phyloP scores from a whole-genome alignment of 306 rosid species.

The Begonia peltatifolia region DNA sequence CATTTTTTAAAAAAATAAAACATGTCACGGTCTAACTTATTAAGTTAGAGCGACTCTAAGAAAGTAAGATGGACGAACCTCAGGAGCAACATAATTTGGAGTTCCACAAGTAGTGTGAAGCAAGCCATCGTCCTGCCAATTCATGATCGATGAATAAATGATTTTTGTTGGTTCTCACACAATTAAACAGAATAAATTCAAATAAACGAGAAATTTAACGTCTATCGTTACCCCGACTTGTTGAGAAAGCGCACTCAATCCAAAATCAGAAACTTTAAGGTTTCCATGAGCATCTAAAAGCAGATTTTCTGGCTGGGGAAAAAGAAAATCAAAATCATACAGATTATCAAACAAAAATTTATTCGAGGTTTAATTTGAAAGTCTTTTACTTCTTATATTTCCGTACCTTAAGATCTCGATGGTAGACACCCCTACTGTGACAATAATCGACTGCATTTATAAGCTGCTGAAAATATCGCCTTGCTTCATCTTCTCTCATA shows the following conservation, averaged over 20 bases:
- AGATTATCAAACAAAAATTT: constrained; percentile 4
- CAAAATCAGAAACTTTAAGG: constrained; percentile 97
- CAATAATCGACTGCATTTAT: constrained; percentile 95
- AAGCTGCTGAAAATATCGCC: constrained; percentile 93
- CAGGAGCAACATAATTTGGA: constrained; percentile 98
- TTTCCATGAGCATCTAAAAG: constrained; percentile 66
- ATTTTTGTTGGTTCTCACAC: no score
- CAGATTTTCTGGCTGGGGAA: constrained; percentile 84
- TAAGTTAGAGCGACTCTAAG: no score
- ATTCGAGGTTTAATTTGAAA: neutral
- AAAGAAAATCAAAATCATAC: constrained; percentile 4
- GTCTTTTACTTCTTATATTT: neutral
- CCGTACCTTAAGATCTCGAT: constrained; percentile 81
- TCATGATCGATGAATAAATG: constrained; percentile 4
- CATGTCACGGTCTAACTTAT: neutral
- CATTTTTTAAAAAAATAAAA: constrained; percentile 5
- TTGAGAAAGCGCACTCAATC: constrained; percentile 91
- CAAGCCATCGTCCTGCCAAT: constrained; percentile 80
- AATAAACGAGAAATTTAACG: no score
- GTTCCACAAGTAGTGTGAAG: constrained; percentile 99
- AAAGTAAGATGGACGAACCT: constrained; percentile 27
- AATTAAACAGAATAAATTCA: no score
- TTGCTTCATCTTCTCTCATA: constrained; percentile 81
- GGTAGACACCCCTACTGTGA: constrained; percentile 97
- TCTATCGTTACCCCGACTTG: constrained; percentile 56